Evolutionary conservation across 75 land plant species (phyloP).

Genomic region (Picea sitchensis): DNA sequence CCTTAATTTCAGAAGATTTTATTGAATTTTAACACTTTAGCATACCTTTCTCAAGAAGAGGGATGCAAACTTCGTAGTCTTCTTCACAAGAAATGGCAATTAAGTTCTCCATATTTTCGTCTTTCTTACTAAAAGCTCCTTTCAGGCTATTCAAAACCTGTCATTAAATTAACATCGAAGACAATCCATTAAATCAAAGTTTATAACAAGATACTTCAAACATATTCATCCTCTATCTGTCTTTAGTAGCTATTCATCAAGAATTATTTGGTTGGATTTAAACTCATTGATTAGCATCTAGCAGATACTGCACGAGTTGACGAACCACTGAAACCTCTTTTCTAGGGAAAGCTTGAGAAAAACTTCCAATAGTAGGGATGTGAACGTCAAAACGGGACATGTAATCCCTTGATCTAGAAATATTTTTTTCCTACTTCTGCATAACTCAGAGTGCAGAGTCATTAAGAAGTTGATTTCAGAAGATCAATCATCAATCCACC

Average conservation of each 20-base stretch:
- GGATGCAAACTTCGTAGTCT: slow-evolving; percentile 54
- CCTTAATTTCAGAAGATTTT: not conserved
- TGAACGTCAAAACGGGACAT: no score
- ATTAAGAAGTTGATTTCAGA: not conserved
- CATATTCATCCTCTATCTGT: not conserved
- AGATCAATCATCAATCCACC: not conserved
- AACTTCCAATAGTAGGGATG: not conserved
- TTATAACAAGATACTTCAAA: not conserved
- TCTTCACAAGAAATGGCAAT: slow-evolving; percentile 84
- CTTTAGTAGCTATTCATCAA: not conserved
- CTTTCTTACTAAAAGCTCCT: slow-evolving; percentile 15
- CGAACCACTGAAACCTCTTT: not conserved
- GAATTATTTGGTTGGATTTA: not conserved
- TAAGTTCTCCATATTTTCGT: slow-evolving; percentile 13
- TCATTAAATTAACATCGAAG: not conserved
- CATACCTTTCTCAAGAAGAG: slow-evolving; percentile 72
- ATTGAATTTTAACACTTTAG: not conserved
- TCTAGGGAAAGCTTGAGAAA: not conserved
- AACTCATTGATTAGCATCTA: not conserved
- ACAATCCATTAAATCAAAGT: not conserved
- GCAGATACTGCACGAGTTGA: not conserved
- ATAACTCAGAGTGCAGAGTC: not conserved
- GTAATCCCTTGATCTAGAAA: not conserved
- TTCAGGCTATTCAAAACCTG: slow-evolving; percentile 22
- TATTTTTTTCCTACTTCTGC: not conserved